Conservation (phyloP, 2,329 filamentous ascomycete species). For the Ascochyta fabae region DNA sequence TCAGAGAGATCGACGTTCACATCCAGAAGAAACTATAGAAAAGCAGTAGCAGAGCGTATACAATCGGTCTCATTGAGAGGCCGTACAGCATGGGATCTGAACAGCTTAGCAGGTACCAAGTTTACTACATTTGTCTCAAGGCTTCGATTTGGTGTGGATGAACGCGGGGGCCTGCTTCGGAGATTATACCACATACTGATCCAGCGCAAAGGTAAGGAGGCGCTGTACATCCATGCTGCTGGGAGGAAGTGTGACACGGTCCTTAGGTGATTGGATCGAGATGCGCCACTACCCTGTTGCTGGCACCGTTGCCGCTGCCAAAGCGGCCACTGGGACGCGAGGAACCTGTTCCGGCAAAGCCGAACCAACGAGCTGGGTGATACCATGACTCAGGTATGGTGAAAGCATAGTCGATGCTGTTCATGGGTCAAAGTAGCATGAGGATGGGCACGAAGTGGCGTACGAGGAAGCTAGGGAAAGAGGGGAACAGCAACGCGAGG, state of each 20-base stretch:
- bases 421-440: neutral
- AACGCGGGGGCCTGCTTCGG: conserved; percentile 4
- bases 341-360: conserved; percentile 2
- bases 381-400: neutral
- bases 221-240: conserved; percentile 9
- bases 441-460: neutral
- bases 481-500: neutral
- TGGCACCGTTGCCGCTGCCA: conserved; percentile 8
- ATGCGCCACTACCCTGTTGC: conserved; percentile 4
- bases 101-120: neutral
- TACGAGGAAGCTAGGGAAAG: neutral
- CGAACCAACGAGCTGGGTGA: conserved; percentile 13
- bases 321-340: neutral
- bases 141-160: neutral
- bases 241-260: conserved; percentile 6
- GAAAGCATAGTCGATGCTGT: neutral
- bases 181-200: conserved; percentile 7
- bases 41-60: too few relatives aligned
- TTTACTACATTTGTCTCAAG: neutral
- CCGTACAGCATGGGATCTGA: neutral
- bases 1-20: neutral
- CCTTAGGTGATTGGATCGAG: conserved; percentile 3
- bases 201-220: conserved; percentile 15
- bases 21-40: neutral
- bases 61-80: neutral